phyloP scores from a whole-genome alignment of 2,329 filamentous ascomycete species.

The Aschersonia sp. region DNA sequence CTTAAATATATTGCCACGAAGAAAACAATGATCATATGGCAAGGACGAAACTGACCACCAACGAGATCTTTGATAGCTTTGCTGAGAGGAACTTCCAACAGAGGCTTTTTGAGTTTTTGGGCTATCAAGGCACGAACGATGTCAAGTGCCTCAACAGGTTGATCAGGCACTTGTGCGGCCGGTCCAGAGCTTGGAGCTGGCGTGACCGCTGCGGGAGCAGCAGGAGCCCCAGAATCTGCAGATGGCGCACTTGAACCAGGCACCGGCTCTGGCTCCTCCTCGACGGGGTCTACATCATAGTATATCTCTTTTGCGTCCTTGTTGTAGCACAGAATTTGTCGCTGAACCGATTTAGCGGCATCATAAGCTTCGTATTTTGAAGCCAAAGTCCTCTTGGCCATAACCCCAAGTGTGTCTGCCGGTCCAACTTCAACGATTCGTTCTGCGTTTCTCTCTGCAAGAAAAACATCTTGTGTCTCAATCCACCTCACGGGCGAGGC shows the following conservation, averaged over 20 bases:
- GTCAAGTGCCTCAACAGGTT: constrained; percentile 76
- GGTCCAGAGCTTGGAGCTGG: constrained; percentile 66
- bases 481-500: constrained; percentile 99
- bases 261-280: constrained; percentile 66
- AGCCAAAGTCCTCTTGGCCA: constrained; percentile 90
- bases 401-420: constrained; percentile 89
- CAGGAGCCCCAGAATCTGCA: constrained; percentile 27
- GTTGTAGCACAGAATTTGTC: constrained; percentile 98
- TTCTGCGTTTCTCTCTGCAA: constrained; percentile 90
- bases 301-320: constrained; percentile 99
- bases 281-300: constrained; percentile 91
- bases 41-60: constrained; percentile 54
- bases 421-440: constrained; percentile 96
- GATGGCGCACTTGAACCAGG: constrained; percentile 32
- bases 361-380: constrained; percentile 99
- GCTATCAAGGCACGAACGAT: constrained; percentile 81
- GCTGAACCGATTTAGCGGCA: constrained; percentile 87
- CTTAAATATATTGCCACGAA: no score
- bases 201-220: constrained; percentile 37
- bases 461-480: constrained; percentile 98
- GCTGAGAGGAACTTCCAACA: constrained; percentile 76
- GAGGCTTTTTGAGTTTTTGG: constrained; percentile 93
- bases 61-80: constrained; percentile 99
- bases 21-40: background rate
- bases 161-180: constrained; percentile 74